Base-by-base conservation (phyloP, 1,139 yeast species). In the Zygosaccharomyces pseudobailii region DNA sequence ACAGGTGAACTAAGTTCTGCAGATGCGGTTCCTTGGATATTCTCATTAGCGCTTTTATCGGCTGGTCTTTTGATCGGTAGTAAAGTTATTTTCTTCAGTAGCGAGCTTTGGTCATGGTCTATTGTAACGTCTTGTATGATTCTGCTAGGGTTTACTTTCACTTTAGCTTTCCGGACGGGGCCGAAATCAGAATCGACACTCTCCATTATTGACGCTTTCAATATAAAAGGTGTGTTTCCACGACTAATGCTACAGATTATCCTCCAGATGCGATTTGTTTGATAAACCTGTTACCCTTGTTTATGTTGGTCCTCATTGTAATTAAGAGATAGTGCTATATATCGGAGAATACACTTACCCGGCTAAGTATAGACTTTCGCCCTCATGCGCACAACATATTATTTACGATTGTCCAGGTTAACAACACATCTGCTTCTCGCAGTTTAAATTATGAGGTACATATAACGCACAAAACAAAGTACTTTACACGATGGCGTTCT, bases 171-270 rank as follows among this genome's bases (percentile, higher is more conserved):
- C 32, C 65, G 54, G 13, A 61, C 42, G 7, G 64, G 59, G 3
- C 53, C 59, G 51, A 62, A 61, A 25, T 62, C 65, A 5, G 46
- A 35, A 35, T 58, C 59, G 13, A 57, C 30, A 22, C 48, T 45
- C 4, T 55, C 57, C 60, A 57, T 57, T 13, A 10, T n/a, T n/a
- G n/a, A n/a, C n/a, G n/a, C n/a, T n/a, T n/a, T n/a, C n/a, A n/a
- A n/a, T n/a, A n/a, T n/a, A n/a, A n/a, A n/a, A n/a, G n/a, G n/a
- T n/a, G n/a, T n/a, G n/a, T n/a, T n/a, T n/a, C n/a, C n/a, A n/a
- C n/a, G n/a, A n/a, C n/a, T n/a, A n/a, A n/a, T n/a, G n/a, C n/a
- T n/a, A n/a, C n/a, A n/a, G n/a, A n/a, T n/a, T n/a, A n/a, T n/a
- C n/a, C n/a, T n/a, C n/a, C n/a, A n/a, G 27, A 24, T 24, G 27